These are phyloP conservation scores for Neophaeococcomyces mojaviensis DNA, from an alignment of 2,329 filamentous ascomycete species.

Conservation along the genomic window DNA sequence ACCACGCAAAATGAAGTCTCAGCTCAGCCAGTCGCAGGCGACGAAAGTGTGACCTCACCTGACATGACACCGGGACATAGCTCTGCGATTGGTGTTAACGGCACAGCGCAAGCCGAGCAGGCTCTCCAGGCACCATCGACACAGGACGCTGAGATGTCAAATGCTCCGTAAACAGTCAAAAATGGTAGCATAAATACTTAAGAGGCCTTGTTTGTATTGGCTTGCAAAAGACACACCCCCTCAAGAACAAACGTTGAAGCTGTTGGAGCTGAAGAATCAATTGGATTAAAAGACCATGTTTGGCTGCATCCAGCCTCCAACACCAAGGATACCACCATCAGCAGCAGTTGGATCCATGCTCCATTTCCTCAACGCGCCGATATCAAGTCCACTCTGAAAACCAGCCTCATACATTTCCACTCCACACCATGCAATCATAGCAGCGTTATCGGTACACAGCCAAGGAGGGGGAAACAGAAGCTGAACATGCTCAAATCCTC, in stretches of 20 bases:
- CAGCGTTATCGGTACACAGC: slow-evolving; percentile 89
- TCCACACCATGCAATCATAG: slow-evolving; percentile 94
- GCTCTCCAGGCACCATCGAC: background rate
- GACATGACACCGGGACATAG: no score
- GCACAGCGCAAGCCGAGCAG: background rate
- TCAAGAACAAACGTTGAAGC: no score
- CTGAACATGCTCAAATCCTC: slow-evolving; percentile 55
- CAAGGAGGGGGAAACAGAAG: slow-evolving; percentile 67
- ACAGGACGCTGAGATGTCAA: slow-evolving; percentile 7
- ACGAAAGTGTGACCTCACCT: background rate
- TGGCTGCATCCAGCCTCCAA: slow-evolving; percentile 41
- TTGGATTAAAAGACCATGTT: background rate
- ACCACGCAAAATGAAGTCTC: no score
- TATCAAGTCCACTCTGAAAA: slow-evolving; percentile 55
- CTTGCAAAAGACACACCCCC: background rate
- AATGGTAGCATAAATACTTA: background rate
- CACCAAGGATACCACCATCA: slow-evolving; percentile 62
- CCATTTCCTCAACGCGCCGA: slow-evolving; percentile 62
- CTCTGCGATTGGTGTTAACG: background rate
- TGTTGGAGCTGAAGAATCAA: no score
- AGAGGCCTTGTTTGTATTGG: no score
- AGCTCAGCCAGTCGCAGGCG: no score
- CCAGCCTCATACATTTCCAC: slow-evolving; percentile 85
- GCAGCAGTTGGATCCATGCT: slow-evolving; percentile 56
- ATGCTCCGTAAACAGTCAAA: background rate